Evolutionary conservation across 768 basidiomycete species (phyloP).

Genomic region (Leccinum sublutescens): DNA sequence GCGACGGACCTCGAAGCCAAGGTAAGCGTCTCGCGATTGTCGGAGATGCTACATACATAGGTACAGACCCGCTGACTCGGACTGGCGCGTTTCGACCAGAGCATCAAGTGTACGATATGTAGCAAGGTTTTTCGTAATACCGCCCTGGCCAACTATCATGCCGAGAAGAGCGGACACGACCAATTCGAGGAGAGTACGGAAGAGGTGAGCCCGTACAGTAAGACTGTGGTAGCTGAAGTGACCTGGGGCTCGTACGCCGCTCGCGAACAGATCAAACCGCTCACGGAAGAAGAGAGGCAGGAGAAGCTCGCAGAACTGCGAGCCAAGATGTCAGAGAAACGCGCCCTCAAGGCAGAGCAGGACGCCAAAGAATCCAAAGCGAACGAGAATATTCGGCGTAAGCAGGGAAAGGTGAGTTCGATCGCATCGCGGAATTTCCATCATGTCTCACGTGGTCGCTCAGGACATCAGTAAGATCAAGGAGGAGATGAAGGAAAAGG

Average conservation of each 20-base stretch:
- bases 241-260: neutral
- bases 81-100: constrained; percentile 38
- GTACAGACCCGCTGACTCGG: neutral
- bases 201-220: constrained; percentile 56
- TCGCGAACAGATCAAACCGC: constrained; percentile 72
- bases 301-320: constrained; percentile 77
- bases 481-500: constrained; percentile 76
- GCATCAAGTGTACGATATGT: constrained; percentile 82
- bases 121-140: constrained; percentile 85
- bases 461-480: constrained; percentile 71
- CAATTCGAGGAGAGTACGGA: constrained; percentile 95
- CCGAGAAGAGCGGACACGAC: constrained; percentile 93
- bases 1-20: constrained; percentile 59
- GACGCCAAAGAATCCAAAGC: constrained; percentile 71
- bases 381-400: constrained; percentile 80
- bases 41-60: constrained; percentile 2
- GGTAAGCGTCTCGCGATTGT: constrained; percentile 32
- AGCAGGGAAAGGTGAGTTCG: constrained; percentile 69
- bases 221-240: neutral
- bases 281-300: constrained; percentile 93
- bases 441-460: constrained; percentile 1
- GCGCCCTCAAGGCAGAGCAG: constrained; percentile 64
- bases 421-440: neutral
- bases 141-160: constrained; percentile 88
- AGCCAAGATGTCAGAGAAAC: constrained; percentile 78